Base-by-base conservation (phyloP, 2,329 filamentous ascomycete genomes). In the Ceratocystiopsis minuta region DNA sequence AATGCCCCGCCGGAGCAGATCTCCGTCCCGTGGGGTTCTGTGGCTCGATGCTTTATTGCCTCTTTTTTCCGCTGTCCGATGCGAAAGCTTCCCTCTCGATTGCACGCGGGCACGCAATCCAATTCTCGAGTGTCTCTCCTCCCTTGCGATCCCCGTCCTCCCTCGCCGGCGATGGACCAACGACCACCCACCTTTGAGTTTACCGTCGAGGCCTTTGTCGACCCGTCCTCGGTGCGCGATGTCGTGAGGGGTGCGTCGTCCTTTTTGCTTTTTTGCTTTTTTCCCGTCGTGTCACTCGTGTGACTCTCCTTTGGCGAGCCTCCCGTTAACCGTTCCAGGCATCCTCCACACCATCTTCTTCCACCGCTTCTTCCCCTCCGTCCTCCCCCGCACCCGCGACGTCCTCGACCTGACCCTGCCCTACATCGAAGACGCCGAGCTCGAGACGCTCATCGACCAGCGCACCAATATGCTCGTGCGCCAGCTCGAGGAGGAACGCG, bases 291-390 rank as follows among this genome's bases (percentile, higher is more conserved):
- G n/a, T n/a, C n/a, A n/a, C n/a, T 20, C 20, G 20, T 7, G 34
- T 40, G 13, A 39, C 41, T 31, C 7, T 12, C 16, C 40, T 44
- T 43, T 20, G 4, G 20, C 20, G 7, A 28, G 7, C 2, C 24
- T 28, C 24, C 24, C 24, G 24, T 28, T 28, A 28, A 28, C 24
- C 6, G 2, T 2, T 2, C 24, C 45, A 93, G 88, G 82, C 49
- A 82, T 95, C 57, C 72, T 96, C 39, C 87, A 95, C 60, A 92
- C 87, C 40, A 95, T 96, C 59, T 98, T 96, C 75, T 96, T 96
- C 71, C 87, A 95, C 65, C 81, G 90, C 55, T 93, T 88, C 72
- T 95, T 96, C 67, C 85, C 85, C 44, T 78, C 84, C 45, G 72
- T 95, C 52, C 67, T 74, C 36, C 88, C 90, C 6, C 73, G 75